Percentiles rank a stretch among this genome's conserved stretches.
Conservation (phyloP, 768 basidiomycete species). For the Kondoa subrosea region DNA sequence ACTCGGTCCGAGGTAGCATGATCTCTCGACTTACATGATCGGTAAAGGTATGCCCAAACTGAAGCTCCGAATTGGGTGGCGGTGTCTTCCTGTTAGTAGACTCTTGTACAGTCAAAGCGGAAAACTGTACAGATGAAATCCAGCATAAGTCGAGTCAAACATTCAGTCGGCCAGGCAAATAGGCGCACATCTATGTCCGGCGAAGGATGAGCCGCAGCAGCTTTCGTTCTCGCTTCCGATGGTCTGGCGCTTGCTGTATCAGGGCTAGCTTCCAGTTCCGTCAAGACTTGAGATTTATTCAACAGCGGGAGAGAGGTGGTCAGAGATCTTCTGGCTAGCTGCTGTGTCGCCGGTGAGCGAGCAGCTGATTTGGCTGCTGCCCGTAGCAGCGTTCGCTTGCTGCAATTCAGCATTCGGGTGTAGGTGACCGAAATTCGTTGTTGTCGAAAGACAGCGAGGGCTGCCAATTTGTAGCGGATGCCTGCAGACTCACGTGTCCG, state of each 20-base stretch:
- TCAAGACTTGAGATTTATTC: neutral
- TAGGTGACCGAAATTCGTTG: too few species aligned
- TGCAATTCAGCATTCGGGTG: neutral
- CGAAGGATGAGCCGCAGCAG: neutral
- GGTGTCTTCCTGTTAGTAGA: conserved; percentile 42
- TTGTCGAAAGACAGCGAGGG: too few species aligned
- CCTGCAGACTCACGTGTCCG: too few species aligned
- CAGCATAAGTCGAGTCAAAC: neutral
- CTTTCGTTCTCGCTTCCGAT: neutral
- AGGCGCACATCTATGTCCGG: neutral
- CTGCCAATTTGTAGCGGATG: too few species aligned
- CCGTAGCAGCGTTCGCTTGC: neutral
- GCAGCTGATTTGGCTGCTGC: neutral
- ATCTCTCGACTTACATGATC: too few species aligned
- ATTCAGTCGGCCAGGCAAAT: neutral
- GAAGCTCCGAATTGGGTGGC: conserved; percentile 50
- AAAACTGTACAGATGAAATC: conserved; percentile 5
- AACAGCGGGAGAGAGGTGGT: neutral
- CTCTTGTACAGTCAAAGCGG: conserved; percentile 18
- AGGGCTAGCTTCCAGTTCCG: neutral
- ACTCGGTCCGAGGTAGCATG: too few species aligned
- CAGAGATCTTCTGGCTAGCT: neutral
- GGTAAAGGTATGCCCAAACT: conserved; percentile 66
- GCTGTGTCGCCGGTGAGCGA: too few species aligned
- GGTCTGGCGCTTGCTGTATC: too few species aligned